These are phyloP conservation scores for Dendrostoma leiphaemia DNA, from an alignment of 2,329 filamentous ascomycete species.

Conservation along the genomic window DNA sequence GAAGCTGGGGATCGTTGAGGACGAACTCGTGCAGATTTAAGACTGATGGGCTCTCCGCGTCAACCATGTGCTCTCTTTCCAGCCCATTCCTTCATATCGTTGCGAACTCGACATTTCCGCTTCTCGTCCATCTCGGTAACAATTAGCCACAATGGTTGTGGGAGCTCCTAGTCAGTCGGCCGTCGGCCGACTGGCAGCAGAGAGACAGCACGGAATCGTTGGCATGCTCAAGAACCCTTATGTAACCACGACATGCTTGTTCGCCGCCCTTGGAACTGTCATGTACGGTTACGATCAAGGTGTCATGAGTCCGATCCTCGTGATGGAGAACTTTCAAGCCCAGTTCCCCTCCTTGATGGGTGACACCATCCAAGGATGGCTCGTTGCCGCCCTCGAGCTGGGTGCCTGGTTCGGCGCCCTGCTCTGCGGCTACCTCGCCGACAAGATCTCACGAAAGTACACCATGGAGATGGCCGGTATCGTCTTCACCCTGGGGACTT, in stretches of 20 bases:
- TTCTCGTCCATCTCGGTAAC: background rate
- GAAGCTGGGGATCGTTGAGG: background rate
- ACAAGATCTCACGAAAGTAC: slow-evolving; percentile 53
- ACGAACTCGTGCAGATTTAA: slow-evolving; percentile 3
- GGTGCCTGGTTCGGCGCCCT: slow-evolving; percentile 59
- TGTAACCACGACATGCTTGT: slow-evolving; percentile 31
- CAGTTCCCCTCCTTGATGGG: slow-evolving; percentile 26
- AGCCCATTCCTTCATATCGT: background rate
- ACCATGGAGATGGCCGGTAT: slow-evolving; percentile 35
- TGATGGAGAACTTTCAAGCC: slow-evolving; percentile 28
- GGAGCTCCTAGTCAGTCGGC: slow-evolving; percentile 31
- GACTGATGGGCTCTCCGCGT: background rate
- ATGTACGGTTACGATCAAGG: slow-evolving; percentile 59
- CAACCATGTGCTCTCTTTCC: no score
- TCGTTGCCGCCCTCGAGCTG: slow-evolving; percentile 53
- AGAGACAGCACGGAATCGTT: slow-evolving; percentile 34
- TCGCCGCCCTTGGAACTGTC: slow-evolving; percentile 16
- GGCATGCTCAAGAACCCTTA: slow-evolving; percentile 40
- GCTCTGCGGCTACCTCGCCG: slow-evolving; percentile 54
- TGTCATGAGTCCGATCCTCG: slow-evolving; percentile 54
- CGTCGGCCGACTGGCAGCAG: slow-evolving; percentile 35
- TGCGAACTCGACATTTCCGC: background rate
- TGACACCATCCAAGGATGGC: slow-evolving; percentile 32
- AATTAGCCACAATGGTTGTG: slow-evolving; percentile 9
- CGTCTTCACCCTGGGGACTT: slow-evolving; percentile 30